phyloP scores from a whole-genome alignment of 768 basidiomycete species.

The Coprinopsis cinerea region DNA sequence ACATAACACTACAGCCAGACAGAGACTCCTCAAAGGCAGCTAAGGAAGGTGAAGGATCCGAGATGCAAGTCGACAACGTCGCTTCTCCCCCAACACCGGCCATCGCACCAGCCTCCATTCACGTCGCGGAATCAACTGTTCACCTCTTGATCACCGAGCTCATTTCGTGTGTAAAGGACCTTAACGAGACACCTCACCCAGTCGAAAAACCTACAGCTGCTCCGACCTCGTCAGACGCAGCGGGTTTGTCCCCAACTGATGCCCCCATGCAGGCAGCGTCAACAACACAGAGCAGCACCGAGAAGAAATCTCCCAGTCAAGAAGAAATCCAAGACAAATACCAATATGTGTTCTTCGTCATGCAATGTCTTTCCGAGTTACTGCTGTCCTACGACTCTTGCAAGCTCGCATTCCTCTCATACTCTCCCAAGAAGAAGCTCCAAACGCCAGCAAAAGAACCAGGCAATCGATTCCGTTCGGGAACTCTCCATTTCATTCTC shows the following conservation, averaged over 20 bases:
- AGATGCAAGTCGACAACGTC: conserved; percentile 58
- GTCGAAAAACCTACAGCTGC: background rate
- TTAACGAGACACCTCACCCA: background rate
- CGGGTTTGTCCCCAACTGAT: background rate
- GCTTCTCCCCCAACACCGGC: background rate
- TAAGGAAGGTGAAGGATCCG: conserved; percentile 21
- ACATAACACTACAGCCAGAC: conserved; percentile 52
- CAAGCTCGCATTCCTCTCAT: conserved; percentile 84
- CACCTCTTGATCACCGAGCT: conserved; percentile 1
- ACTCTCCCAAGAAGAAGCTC: conserved; percentile 58
- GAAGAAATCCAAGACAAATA: conserved; percentile 31
- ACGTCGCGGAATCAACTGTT: background rate
- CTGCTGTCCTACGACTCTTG: conserved; percentile 89
- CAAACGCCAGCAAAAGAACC: conserved; percentile 60
- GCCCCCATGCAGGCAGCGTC: background rate
- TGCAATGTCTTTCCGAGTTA: conserved; percentile 89
- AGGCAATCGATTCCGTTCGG: conserved; percentile 52
- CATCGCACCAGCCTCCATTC: background rate
- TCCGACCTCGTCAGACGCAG: background rate
- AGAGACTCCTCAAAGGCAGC: conserved; percentile 14
- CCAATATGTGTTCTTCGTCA: conserved; percentile 73
- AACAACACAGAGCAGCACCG: background rate
- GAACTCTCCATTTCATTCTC: conserved; percentile 75
- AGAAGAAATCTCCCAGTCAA: conserved; percentile 7
- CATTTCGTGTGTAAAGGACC: background rate